These are phyloP conservation scores for Arabis alpina DNA, from an alignment of 345 rosid species.

Conservation along the genomic window DNA sequence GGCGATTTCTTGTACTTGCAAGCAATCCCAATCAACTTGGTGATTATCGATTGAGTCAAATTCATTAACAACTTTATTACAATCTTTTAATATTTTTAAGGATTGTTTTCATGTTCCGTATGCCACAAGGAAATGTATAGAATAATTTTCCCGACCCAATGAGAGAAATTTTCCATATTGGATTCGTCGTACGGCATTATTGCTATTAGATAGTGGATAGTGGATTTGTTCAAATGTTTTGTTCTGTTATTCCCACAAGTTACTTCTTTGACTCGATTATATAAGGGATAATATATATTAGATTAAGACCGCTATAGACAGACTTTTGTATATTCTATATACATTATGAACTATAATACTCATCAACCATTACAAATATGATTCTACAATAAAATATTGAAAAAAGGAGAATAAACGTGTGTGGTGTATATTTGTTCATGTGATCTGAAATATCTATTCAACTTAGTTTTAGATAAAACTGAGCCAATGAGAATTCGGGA, in stretches of 20 bases:
- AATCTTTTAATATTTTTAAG: slow-evolving; percentile 23
- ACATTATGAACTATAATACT: not conserved
- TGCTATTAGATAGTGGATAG: slow-evolving; percentile 26
- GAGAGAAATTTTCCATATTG: slow-evolving; percentile 20
- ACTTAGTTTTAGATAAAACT: too few relatives aligned
- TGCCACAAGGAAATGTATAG: slow-evolving; percentile 39
- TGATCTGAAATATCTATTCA: not conserved
- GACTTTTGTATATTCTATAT: not conserved
- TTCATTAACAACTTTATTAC: slow-evolving; percentile 27
- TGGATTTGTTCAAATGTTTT: slow-evolving; percentile 38
- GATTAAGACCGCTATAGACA: not conserved
- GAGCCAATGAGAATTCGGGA: too few relatives aligned
- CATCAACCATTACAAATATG: slow-evolving; percentile 4
- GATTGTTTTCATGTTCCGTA: slow-evolving; percentile 39
- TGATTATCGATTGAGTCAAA: slow-evolving; percentile 30
- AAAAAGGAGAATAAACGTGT: not conserved
- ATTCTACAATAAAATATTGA: not conserved
- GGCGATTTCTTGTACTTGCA: slow-evolving; percentile 36
- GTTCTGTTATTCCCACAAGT: slow-evolving; percentile 39
- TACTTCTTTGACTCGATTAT: slow-evolving; percentile 43
- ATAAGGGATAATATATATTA: not conserved
- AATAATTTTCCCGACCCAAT: slow-evolving; percentile 17
- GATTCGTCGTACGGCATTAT: slow-evolving; percentile 40
- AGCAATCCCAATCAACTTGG: slow-evolving; percentile 40
- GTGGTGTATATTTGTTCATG: not conserved